Conservation (phyloP, 2,329 filamentous ascomycete genomes). For the Pestalotiopsis sp. region DNA sequence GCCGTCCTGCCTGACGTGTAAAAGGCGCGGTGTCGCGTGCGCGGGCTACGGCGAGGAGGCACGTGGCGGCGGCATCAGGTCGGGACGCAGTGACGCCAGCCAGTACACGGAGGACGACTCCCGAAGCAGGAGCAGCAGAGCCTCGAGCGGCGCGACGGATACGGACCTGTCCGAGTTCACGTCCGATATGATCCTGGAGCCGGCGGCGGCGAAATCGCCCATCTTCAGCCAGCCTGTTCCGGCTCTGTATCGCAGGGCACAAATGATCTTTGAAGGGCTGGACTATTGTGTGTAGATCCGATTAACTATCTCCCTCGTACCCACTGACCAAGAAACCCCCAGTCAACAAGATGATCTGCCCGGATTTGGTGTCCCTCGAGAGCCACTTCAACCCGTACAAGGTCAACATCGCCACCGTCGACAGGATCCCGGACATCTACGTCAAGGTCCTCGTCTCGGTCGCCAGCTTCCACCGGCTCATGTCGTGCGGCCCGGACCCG, state of each 20-base stretch:
- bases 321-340: neutral
- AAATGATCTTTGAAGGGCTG: conserved; percentile 17
- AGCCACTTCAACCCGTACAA: conserved; percentile 18
- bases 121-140: neutral
- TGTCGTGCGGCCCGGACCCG: conserved; percentile 14
- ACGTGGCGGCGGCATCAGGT: neutral
- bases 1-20: conserved; percentile 11
- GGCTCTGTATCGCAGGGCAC: conserved; percentile 12
- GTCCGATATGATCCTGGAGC: neutral
- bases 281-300: conserved; percentile 16
- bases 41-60: conserved; percentile 7
- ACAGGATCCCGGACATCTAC: conserved; percentile 15
- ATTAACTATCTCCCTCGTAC: neutral
- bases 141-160: neutral
- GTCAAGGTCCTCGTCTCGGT: conserved; percentile 18
- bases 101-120: too few relatives aligned
- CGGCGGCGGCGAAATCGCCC: neutral
- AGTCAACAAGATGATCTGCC: conserved; percentile 18
- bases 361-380: conserved; percentile 14
- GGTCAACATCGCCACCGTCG: conserved; percentile 14
- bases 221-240: conserved; percentile 6
- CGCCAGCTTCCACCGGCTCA: conserved; percentile 17
- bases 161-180: conserved; percentile 1
- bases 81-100: too few relatives aligned
- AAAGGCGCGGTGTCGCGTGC: conserved; percentile 1